phyloP scores from a whole-genome alignment of 2,329 filamentous ascomycete species.

The Penicillium sp. region DNA sequence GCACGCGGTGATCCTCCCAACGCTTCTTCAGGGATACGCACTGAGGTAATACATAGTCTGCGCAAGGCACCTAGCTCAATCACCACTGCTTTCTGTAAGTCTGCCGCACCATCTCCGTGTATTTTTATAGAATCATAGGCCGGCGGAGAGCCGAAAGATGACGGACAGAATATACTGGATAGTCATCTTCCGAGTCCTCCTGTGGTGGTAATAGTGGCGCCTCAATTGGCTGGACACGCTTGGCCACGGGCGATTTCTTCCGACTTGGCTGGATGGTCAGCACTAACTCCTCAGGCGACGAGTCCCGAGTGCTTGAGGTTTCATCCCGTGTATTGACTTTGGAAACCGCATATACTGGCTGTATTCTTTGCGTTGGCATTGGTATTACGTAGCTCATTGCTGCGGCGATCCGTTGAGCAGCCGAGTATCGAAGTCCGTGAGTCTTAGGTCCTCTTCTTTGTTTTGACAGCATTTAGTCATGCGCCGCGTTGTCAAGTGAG shows the following conservation, averaged over 20 bases:
- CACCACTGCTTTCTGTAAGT: not conserved
- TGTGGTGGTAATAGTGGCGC: not conserved
- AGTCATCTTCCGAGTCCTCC: conserved; percentile 18
- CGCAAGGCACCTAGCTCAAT: conserved; percentile 1
- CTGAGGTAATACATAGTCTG: conserved; percentile 15
- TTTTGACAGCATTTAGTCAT: conserved; percentile 6
- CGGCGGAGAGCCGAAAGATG: conserved; percentile 20
- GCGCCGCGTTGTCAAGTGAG: not conserved
- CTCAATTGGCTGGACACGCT: conserved; percentile 4
- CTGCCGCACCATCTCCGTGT: not conserved
- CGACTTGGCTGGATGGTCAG: conserved; percentile 20
- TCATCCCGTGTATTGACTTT: not conserved
- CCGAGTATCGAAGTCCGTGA: conserved; percentile 10
- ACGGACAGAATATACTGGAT: conserved; percentile 33
- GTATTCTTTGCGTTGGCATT: conserved; percentile 6
- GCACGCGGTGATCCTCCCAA: conserved; percentile 22
- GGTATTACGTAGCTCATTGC: not conserved
- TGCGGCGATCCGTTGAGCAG: not conserved
- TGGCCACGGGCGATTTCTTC: conserved; percentile 3
- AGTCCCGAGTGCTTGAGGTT: conserved; percentile 12
- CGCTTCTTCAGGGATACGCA: conserved; percentile 23
- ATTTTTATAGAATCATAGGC: not conserved
- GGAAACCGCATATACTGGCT: conserved; percentile 21
- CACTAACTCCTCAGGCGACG: conserved; percentile 35
- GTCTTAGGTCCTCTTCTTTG: conserved; percentile 9